Base-by-base conservation (phyloP, 2,329 filamentous ascomycete genomes). In the Alternaria solani region DNA sequence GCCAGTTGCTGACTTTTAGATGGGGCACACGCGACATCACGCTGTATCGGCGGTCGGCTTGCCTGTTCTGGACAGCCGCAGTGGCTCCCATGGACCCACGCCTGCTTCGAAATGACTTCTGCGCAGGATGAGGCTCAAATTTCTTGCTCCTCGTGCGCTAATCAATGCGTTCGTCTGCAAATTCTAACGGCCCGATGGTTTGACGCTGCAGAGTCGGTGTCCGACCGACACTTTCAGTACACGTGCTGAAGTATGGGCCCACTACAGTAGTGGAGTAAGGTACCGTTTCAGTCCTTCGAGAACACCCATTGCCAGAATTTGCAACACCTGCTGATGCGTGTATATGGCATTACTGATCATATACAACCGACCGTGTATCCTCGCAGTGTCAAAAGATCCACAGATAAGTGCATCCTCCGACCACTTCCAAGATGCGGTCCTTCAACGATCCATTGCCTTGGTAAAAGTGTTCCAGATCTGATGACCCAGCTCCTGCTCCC, bases 91-190 rank as follows among this genome's bases (percentile, higher is more conserved):
- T 23, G 7, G 47, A 32, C 34, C 26, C 32, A 23, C 34, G 12
- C 53, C 38, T 51, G 46, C 44, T 36, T 47, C n/a, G 26, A 52
- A 20, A 41, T 28, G 34, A 32, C 11, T 32, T 26, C 39, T 58
- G 49, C 12, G 16, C 12, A 25, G 12, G 14, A 55, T 55, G 36
- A 47, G 30, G 43, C 51, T 49, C 36, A 54, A 43, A 48, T 43
- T 38, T 48, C 20, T 23, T 23, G 20, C 20, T 23, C 20, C 20
- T 23, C 20, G 20, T 23, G 20, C 20, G 20, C 20, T 23, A 23
- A 23, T 23, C 20, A 23, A 23, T 23, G 20, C 20, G 20, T 23
- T 23, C 20, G 20, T 23, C 20, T 23, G 20, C 20, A 23, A 20
- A 34, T 16, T 48, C 34, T 48, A 16, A 48, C 44, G 44, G 44